Conservation (phyloP, 345 rosid species). For the Theobroma cacao region DNA sequence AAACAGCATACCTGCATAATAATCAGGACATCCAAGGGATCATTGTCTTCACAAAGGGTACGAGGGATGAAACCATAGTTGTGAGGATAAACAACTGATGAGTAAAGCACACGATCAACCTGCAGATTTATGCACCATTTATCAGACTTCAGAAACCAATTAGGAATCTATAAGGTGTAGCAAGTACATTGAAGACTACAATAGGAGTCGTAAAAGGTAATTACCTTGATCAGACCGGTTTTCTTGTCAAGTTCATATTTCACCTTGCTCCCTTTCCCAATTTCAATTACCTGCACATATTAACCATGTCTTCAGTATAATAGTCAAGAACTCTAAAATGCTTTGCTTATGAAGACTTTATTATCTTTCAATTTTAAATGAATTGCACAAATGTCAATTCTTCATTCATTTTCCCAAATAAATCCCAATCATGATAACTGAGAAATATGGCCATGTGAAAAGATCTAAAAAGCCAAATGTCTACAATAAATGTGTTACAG, state of each 20-base stretch:
- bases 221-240: conserved; percentile 92
- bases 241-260: conserved; percentile 98
- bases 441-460: not conserved
- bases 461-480: not conserved
- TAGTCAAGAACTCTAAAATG: not conserved
- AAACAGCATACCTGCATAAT: conserved; percentile 81
- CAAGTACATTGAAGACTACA: not conserved
- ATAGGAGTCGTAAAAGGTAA: not conserved
- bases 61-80: conserved; percentile 99
- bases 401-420: not conserved
- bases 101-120: conserved; percentile 94
- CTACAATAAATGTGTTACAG: not conserved
- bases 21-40: conserved; percentile 93
- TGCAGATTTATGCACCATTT: conserved; percentile 25
- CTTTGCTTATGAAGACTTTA: not conserved
- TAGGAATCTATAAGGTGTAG: conserved; percentile 1
- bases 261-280: conserved; percentile 94
- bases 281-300: conserved; percentile 79
- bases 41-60: conserved; percentile 94
- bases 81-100: conserved; percentile 98
- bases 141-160: conserved; percentile 23
- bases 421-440: not conserved
- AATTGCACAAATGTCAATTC: not conserved
- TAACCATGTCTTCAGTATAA: not conserved
- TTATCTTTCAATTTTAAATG: not conserved